Conservation (phyloP, 306 rosid genomes). For the Malus asiatica region DNA sequence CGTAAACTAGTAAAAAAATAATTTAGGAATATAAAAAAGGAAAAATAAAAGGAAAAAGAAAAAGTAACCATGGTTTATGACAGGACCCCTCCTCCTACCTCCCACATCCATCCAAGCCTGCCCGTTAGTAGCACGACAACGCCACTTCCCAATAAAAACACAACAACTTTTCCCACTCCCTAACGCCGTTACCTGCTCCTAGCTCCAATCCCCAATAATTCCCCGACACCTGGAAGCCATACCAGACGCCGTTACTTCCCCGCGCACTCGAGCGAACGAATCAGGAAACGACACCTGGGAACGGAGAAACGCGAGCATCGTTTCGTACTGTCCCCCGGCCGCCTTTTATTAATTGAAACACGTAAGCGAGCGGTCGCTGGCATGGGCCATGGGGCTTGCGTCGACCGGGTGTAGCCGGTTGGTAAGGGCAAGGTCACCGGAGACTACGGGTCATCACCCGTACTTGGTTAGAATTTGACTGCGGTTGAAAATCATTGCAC, state of each 20-base stretch:
- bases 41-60: neutral
- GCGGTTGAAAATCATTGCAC: conserved; percentile 53
- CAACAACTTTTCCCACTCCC: conserved; percentile 26
- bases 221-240: neutral
- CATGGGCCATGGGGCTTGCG: conserved; percentile 17
- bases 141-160: conserved; percentile 61
- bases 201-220: neutral
- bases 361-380: conserved; percentile 17
- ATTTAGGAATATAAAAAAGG: neutral
- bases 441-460: conserved; percentile 26
- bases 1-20: neutral
- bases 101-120: conserved; percentile 28
- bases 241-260: neutral
- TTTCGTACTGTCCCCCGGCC: neutral
- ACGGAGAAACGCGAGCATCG: conserved; percentile 2
- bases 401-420: conserved; percentile 34
- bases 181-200: conserved; percentile 27
- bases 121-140: conserved; percentile 53
- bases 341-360: neutral
- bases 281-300: neutral
- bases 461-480: conserved; percentile 46
- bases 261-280: neutral
- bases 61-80: conserved; percentile 20
- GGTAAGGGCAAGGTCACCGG: conserved; percentile 9
- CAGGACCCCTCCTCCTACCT: conserved; percentile 18